Evolutionary conservation across 495 filamentous ascomycete species (phyloP).

Genomic region (Opeltia flavorubescens): DNA sequence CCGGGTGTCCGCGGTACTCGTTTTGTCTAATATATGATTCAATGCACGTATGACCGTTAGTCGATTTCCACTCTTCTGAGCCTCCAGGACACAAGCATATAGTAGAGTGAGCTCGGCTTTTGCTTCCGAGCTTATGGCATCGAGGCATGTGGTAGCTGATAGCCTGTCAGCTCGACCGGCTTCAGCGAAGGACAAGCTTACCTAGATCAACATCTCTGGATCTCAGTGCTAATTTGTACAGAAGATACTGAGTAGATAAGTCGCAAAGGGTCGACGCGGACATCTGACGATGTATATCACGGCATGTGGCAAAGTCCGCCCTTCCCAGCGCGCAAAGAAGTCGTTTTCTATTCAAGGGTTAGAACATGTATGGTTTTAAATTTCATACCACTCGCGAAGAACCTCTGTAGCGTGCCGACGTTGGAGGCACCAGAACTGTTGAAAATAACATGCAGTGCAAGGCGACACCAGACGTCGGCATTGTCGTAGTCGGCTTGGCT

Average conservation of each 20-base stretch:
- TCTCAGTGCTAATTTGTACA: slow-evolving; percentile 59
- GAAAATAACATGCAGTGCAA: slow-evolving; percentile 55
- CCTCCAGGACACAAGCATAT: slow-evolving; percentile 64
- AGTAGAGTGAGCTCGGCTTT: slow-evolving; percentile 44
- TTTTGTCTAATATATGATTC: slow-evolving; percentile 41
- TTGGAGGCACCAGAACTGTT: slow-evolving; percentile 47
- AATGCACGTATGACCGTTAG: slow-evolving; percentile 41
- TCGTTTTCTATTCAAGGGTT: slow-evolving; percentile 41
- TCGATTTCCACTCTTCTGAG: slow-evolving; percentile 50
- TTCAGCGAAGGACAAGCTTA: slow-evolving; percentile 14
- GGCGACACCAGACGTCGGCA: slow-evolving; percentile 55
- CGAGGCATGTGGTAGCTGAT: slow-evolving; percentile 40
- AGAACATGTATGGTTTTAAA: slow-evolving; percentile 4
- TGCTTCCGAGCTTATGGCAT: slow-evolving; percentile 31
- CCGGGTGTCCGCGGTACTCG: slow-evolving; percentile 32
- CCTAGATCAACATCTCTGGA: slow-evolving; percentile 40
- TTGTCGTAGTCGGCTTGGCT: slow-evolving; percentile 34
- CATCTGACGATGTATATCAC: slow-evolving; percentile 44
- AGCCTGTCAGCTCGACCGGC: background rate
- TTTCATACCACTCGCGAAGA: slow-evolving; percentile 8
- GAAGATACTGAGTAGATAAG: slow-evolving; percentile 52
- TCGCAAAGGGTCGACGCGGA: slow-evolving; percentile 39
- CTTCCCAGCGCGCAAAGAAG: slow-evolving; percentile 49
- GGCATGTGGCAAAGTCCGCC: slow-evolving; percentile 37
- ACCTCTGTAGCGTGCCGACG: slow-evolving; percentile 54